A percentile compares a stretch with the other conserved stretches of the same genome.
phyloP scores from a whole-genome alignment of 768 basidiomycete species.

The Russula earlei region DNA sequence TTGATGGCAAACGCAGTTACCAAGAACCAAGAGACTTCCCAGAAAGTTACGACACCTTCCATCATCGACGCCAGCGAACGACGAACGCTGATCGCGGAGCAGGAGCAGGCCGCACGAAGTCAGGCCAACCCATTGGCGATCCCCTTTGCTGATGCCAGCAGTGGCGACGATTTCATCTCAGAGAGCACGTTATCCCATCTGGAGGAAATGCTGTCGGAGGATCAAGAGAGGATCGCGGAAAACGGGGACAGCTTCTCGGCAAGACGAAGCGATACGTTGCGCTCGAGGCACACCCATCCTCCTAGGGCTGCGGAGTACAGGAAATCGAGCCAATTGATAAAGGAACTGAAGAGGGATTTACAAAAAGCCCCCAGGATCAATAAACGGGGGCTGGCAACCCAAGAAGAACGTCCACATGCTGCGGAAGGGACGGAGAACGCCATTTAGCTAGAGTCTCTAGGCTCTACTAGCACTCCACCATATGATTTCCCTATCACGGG shows the following conservation, averaged over 20 bases:
- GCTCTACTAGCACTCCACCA: too few species aligned
- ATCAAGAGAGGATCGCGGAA: not conserved
- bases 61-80: not conserved
- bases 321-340: not conserved
- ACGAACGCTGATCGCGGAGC: not conserved
- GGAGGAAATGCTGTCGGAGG: constrained; percentile 6
- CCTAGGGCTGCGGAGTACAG: not conserved
- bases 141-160: not conserved
- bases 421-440: not conserved
- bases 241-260: not conserved
- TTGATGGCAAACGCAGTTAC: not conserved
- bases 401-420: too few species aligned
- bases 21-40: not conserved
- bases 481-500: too few species aligned
- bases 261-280: not conserved
- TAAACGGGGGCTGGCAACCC: not conserved
- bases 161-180: not conserved
- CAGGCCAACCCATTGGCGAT: not conserved
- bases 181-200: not conserved
- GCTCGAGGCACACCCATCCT: not conserved
- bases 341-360: not conserved
- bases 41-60: not conserved
- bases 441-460: too few species aligned
- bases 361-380: not conserved
- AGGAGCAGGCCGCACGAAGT: not conserved